A percentile compares a stretch with the other conserved stretches of the same genome.
Conservation (phyloP, 1,284 basidiomycete species). For the Moniliella sp. region DNA sequence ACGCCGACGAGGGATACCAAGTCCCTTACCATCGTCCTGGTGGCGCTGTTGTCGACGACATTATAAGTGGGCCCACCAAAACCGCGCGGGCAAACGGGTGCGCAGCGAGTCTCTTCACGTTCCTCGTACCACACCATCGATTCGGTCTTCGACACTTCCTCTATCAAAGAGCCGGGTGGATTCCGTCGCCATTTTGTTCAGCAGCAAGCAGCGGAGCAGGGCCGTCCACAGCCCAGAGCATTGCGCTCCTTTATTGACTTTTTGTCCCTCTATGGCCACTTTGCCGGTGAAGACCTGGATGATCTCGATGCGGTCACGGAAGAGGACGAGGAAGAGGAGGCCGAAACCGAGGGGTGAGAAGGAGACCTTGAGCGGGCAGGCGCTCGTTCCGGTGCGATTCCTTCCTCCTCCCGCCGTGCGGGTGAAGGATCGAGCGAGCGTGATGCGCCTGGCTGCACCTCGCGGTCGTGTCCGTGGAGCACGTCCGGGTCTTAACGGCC, state of each 20-base stretch:
- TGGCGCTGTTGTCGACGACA: constrained; percentile 28
- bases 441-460: neutral
- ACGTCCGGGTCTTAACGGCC: neutral
- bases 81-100: constrained; percentile 11
- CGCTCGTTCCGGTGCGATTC: too few relatives aligned
- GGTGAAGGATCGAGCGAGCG: neutral
- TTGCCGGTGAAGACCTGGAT: constrained; percentile 25
- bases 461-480: neutral
- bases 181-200: constrained; percentile 26
- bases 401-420: neutral
- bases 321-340: constrained; percentile 13
- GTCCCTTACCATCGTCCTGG: constrained; percentile 27
- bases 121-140: constrained; percentile 22
- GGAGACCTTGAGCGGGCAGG: constrained; percentile 4
- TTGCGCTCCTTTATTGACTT: constrained; percentile 31
- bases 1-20: constrained; percentile 15
- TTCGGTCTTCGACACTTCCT: constrained; percentile 15
- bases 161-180: constrained; percentile 27
- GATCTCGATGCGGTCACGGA: constrained; percentile 21
- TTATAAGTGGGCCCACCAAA: constrained; percentile 33
- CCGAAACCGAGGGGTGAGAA: constrained; percentile 6
- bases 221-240: constrained; percentile 19
- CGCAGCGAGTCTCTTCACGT: constrained; percentile 24
- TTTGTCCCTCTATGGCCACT: constrained; percentile 28
- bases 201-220: constrained; percentile 19